Conservation (phyloP, 306 rosid species). For the Cicer cuneatum region DNA sequence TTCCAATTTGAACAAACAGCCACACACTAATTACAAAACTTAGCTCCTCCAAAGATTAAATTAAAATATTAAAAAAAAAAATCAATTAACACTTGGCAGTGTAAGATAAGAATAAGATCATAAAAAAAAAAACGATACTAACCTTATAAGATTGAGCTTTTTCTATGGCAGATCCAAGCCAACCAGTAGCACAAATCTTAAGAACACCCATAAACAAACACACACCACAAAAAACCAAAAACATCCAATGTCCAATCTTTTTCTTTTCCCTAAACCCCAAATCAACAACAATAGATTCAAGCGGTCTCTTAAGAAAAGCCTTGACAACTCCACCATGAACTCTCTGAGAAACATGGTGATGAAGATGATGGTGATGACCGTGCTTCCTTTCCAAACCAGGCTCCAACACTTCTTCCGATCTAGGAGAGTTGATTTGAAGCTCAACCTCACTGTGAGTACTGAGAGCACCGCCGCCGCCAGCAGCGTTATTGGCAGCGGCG, state of each 20-base stretch:
- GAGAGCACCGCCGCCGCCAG: conserved; percentile 29
- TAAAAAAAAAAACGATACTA: neutral
- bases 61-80: neutral
- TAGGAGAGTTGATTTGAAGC: conserved; percentile 69
- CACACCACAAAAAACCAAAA: conserved; percentile 76
- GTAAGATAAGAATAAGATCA: neutral
- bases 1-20: conserved; percentile 32
- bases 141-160: conserved; percentile 68
- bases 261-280: conserved; percentile 75
- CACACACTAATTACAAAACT: conserved; percentile 14
- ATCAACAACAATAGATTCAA: conserved; percentile 67
- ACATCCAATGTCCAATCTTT: conserved; percentile 91
- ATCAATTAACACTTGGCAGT: neutral
- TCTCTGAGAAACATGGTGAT: conserved; percentile 62
- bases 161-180: conserved; percentile 95
- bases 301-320: conserved; percentile 58
- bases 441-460: conserved; percentile 71
- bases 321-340: conserved; percentile 54
- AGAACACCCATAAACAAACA: conserved; percentile 85
- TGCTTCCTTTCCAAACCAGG: conserved; percentile 60
- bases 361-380: conserved; percentile 44
- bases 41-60: conserved; percentile 6
- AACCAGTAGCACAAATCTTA: conserved; percentile 92
- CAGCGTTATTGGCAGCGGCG: conserved; percentile 18
- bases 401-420: conserved; percentile 62